Base-by-base conservation (phyloP, 140 eudicot genomes). In the Senecio squalidus region DNA sequence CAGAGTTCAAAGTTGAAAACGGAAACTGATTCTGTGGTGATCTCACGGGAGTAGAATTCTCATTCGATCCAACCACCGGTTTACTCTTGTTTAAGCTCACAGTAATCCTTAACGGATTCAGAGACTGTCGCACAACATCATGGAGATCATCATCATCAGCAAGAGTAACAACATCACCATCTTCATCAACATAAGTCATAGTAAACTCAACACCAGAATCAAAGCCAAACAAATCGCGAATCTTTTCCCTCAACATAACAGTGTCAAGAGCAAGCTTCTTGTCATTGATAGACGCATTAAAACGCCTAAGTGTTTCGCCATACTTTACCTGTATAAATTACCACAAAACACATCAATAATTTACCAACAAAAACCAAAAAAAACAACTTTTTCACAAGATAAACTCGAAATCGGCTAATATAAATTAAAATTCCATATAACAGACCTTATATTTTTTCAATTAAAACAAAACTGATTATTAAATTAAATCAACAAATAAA, bases 131-230 rank as follows among this genome's bases (percentile, higher is more conserved):
- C 31, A 88, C 74, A 6, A 80, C 89, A 66, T 93, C 99, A 66
- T 60, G 70, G 40, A 93, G 83, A 79, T 93, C 99, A n/a, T 77
- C 95, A 53, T 93, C 82, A 47, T 84, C 95, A 60, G 68, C 89
- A 49, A 93, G 90, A 4, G 96, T 68, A 5, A 93, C 96, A 1
- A 54, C 73, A 74, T 93, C 99, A 52, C 74, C 75, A 65, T 93
- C 99, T 67, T 88, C 99, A 57, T 93, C 99, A 26, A 79, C 61
- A 33, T 93, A 93, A 6, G 94, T 88, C 15, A 93, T 70, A 1
- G 30, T 73, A 38, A 82, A 67, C 20, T 52, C 78, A 26, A 79
- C 67, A 58, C 73, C 88, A 4, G 85, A 44, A 61, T 80, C 64
- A 34, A 92, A 76, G 64, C 62, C 53, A 55, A 92, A 92, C 28